A percentile compares a stretch with the other conserved stretches of the same genome.
These are phyloP conservation scores for Elsinoe perseae DNA, from an alignment of 2,329 filamentous ascomycete species.

Conservation along the genomic window DNA sequence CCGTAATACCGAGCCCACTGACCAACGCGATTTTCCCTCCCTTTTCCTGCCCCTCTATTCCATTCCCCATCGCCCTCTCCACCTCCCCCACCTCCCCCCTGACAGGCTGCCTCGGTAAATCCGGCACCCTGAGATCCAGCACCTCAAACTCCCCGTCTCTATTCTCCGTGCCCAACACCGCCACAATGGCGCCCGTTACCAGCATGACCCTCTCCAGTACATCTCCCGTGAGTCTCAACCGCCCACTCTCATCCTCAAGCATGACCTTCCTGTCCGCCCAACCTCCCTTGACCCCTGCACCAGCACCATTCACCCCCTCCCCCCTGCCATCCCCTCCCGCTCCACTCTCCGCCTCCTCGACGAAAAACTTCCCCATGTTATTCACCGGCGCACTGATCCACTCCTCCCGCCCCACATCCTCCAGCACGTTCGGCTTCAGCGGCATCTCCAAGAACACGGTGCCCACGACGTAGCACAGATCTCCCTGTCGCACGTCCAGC, in stretches of 20 bases:
- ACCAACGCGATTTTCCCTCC: conserved; percentile 74
- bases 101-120: conserved; percentile 71
- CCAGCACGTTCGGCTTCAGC: conserved; percentile 89
- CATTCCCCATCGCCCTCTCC: conserved; percentile 31
- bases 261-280: conserved; percentile 47
- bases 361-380: conserved; percentile 59
- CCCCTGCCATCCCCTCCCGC: conserved; percentile 42
- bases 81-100: conserved; percentile 65
- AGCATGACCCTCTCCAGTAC: conserved; percentile 61
- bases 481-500: conserved; percentile 87
- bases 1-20: conserved; percentile 78
- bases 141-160: conserved; percentile 86
- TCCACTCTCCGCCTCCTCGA: conserved; percentile 15
- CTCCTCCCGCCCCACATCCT: conserved; percentile 71
- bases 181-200: conserved; percentile 88
- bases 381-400: conserved; percentile 79
- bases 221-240: conserved; percentile 69
- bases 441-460: conserved; percentile 98
- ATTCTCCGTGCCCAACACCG: conserved; percentile 93
- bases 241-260: conserved; percentile 92
- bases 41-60: conserved; percentile 34
- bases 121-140: conserved; percentile 79
- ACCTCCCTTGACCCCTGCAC: not conserved
- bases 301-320: conserved; percentile 1
- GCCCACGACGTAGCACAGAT: conserved; percentile 89